Base-by-base conservation (phyloP, 192 early-diverging fungal species). In the Geranomyces variabilis region DNA sequence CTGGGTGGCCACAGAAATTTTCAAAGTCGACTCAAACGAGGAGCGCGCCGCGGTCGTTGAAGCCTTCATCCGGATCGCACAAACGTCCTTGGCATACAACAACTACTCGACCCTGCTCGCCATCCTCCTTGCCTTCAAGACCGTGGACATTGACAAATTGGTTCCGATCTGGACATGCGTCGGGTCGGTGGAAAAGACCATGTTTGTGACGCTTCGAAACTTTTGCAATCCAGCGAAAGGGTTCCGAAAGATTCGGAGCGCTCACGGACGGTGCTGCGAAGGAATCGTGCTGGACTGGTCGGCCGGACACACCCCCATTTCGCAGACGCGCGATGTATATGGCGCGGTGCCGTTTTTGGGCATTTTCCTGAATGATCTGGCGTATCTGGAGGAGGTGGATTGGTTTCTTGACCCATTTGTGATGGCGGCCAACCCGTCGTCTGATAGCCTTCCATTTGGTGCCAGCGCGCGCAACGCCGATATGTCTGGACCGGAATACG, bases 271-370 rank as follows among this genome's bases (percentile, higher is more conserved):
- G 19, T 70, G 69, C 46, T 33, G 33, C 26, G 57, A 70, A 31
- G 45, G 34, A 8, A 33, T 70, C 31, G 19, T 33, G 26, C 15
- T 62, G 14, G 57, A 59, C 29, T 31, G 43, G 21, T 41, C 19
- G 36, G 58, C 34, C 14, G 24, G 43, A 4, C 14, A 55, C 13
- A 19, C 22, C 26, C 21, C 43, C 24, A 48, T 36, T 7, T 49
- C 43, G 7, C 21, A n/a, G n/a, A 19, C 45, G n/a, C 47, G 43
- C 48, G 66, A 68, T 60, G 15, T 31, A 28, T 68, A 21, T 29
- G 60, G 70, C 15, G 70, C 70, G 7, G 70, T 72, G 7, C 70
- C 70, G 14, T 72, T 72, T 55, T 24, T 72, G 29, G 70, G 70
- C 1, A 28, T 72, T 24, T 59, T 72, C 19, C 33, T 72, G 28